Evolutionary conservation across 352 stramenopile species (phyloP), one percentile per base, ranked within the genome.

Genomic region (Phytophthora cryptogea): DNA sequence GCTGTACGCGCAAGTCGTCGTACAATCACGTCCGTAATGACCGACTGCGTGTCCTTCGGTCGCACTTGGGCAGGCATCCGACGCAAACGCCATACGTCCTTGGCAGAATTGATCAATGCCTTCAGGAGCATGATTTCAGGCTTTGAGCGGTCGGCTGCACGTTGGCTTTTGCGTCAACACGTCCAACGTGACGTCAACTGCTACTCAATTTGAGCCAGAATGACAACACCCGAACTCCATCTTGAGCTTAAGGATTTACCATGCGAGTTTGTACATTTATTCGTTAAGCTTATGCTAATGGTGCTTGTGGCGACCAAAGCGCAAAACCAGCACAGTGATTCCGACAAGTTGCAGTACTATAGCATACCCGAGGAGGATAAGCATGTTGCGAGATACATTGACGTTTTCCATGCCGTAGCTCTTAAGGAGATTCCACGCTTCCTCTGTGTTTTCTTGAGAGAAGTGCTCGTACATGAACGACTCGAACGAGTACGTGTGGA

Each of bases 401-500:
- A 82, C 71, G 58, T 84, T 42, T 23, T 72, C 59, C 74, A 88
- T 82, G 45, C 66, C 70, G 58, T 82, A 85, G 16, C 54, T 41
- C 13, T 60, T 56, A 17, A 82, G 63, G 30, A 82, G 51, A 5
- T 13, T 28, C 54, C 54, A 66, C 4, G 49, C 55, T 5, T 54
- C 53, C 0, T 54, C 9, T 3, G 57, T 62, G 48, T 71, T 51
- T 8, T 66, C 47, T 4, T 48, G 28, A 3, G 62, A 70, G 60
- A 89, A 91, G 26, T 94, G 76, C 42, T 91, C 64, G 62, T 77
- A 83, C 78, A 94, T 88, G 71, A 94, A 88, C 11, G 68, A 70
- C 66, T 88, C 55, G 62, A 94, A 92, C 44, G 70, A 72, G 58
- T 92, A 94, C 23, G 83, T 88, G 69, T 92, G 85, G 67, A 94